Evolutionary conservation across 1,284 basidiomycete genomes (phyloP).

Genomic region (Moesziomyces antarcticus): DNA sequence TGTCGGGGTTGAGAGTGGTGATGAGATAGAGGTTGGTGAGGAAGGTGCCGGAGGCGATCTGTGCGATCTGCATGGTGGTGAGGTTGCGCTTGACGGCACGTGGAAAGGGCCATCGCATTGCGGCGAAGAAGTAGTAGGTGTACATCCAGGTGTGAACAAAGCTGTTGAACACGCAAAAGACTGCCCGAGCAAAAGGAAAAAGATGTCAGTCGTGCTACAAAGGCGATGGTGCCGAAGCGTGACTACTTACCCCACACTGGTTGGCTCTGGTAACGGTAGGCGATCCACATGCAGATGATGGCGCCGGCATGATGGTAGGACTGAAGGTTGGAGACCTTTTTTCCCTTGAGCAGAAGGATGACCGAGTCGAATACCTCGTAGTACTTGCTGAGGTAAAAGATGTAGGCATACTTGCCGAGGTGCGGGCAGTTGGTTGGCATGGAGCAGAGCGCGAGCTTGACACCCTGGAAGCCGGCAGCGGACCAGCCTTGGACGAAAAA

Average conservation of each 20-base stretch:
- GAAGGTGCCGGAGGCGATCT: conserved; percentile 59
- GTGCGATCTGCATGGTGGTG: conserved; percentile 61
- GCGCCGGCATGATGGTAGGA: conserved; percentile 65
- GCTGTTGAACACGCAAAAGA: conserved; percentile 64
- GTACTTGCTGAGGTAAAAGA: conserved; percentile 67
- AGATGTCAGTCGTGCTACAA: conserved; percentile 1
- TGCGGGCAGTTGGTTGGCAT: conserved; percentile 60
- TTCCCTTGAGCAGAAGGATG: conserved; percentile 67
- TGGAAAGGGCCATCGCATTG: conserved; percentile 58
- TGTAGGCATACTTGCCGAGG: conserved; percentile 60
- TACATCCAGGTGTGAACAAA: conserved; percentile 62
- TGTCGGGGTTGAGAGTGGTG: conserved; percentile 28
- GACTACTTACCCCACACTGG: conserved; percentile 51
- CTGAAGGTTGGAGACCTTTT: conserved; percentile 64
- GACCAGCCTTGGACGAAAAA: conserved; percentile 54
- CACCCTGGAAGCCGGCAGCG: conserved; percentile 50
- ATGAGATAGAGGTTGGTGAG: conserved; percentile 60
- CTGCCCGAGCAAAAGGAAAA: conserved; percentile 5
- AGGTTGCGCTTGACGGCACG: conserved; percentile 58
- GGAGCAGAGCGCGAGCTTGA: conserved; percentile 67
- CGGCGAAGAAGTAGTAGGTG: conserved; percentile 59
- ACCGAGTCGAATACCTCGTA: conserved; percentile 65
- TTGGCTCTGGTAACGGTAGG: conserved; percentile 59
- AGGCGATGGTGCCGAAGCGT: too few relatives aligned
- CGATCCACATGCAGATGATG: conserved; percentile 68